Conservation (phyloP, 2,329 filamentous ascomycete species). For the Exophiala lecanii-corni region DNA sequence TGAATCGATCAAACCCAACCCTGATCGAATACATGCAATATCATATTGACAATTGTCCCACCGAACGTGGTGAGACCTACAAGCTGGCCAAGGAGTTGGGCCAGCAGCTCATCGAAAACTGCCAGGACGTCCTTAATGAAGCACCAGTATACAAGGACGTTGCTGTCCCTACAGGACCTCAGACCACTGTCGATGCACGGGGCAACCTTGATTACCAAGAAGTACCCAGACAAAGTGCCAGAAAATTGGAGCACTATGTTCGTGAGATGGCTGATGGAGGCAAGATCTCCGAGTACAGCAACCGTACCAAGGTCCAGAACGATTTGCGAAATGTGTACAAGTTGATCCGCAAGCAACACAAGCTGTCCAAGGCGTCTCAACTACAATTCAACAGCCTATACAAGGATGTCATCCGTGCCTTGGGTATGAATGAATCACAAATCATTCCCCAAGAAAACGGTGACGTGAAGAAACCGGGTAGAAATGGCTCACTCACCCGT, state of each 20-base stretch:
- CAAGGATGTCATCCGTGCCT: slow-evolving; percentile 84
- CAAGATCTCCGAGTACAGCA: slow-evolving; percentile 98
- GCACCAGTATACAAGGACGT: slow-evolving; percentile 96
- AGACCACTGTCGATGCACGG: slow-evolving; percentile 84
- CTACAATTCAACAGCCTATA: slow-evolving; percentile 95
- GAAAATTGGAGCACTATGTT: slow-evolving; percentile 97
- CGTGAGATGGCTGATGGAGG: slow-evolving; percentile 97
- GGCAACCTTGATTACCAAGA: slow-evolving; percentile 93
- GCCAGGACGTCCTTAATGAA: slow-evolving; percentile 79
- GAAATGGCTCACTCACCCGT: slow-evolving; percentile 41
- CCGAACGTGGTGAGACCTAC: slow-evolving; percentile 94
- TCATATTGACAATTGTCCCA: slow-evolving; percentile 97
- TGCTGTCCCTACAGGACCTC: slow-evolving; percentile 81
- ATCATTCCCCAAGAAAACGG: slow-evolving; percentile 86
- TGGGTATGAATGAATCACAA: slow-evolving; percentile 97
- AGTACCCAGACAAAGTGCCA: slow-evolving; percentile 76
- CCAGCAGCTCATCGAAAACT: slow-evolving; percentile 92
- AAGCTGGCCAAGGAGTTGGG: slow-evolving; percentile 94
- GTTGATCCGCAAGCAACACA: slow-evolving; percentile 97
- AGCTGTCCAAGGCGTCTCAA: slow-evolving; percentile 92
- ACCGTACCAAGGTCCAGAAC: slow-evolving; percentile 95
- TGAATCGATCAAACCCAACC: slow-evolving; percentile 96
- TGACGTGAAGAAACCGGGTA: slow-evolving; percentile 53
- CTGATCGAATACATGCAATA: slow-evolving; percentile 99
- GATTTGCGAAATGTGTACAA: slow-evolving; percentile 95